Conservation (phyloP, 306 rosid species). For the Sophora flavescens region DNA sequence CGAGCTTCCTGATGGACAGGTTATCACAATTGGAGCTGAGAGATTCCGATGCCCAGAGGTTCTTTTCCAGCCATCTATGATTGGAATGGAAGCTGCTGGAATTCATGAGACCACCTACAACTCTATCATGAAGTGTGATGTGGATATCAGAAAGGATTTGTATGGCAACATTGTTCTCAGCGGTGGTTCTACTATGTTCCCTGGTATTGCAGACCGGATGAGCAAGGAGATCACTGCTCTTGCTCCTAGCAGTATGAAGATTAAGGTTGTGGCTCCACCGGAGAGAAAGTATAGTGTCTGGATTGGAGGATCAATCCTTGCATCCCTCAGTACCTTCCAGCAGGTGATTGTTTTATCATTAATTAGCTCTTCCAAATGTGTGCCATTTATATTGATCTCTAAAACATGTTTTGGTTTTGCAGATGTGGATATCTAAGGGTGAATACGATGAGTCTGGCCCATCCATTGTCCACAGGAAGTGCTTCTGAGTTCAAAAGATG, state of each 20-base stretch:
- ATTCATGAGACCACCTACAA: slow-evolving; percentile 89
- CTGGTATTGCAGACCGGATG: slow-evolving; percentile 91
- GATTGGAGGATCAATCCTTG: slow-evolving; percentile 92
- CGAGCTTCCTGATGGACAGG: slow-evolving; percentile 84
- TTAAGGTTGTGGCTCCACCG: slow-evolving; percentile 88
- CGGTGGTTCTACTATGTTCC: slow-evolving; percentile 91
- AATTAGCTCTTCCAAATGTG: background rate
- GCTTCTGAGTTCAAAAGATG: slow-evolving; percentile 65
- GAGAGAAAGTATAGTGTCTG: slow-evolving; percentile 93
- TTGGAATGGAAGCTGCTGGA: slow-evolving; percentile 92
- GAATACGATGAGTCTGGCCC: slow-evolving; percentile 88
- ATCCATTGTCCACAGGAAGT: slow-evolving; percentile 87
- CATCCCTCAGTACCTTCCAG: slow-evolving; percentile 92
- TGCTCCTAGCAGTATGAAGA: slow-evolving; percentile 93
- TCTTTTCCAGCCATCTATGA: slow-evolving; percentile 87
- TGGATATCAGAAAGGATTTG: slow-evolving; percentile 85
- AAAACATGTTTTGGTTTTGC: slow-evolving; percentile 28
- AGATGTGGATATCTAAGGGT: slow-evolving; percentile 93
- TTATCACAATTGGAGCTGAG: slow-evolving; percentile 88
- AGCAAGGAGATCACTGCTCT: slow-evolving; percentile 90
- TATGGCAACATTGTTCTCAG: slow-evolving; percentile 87
- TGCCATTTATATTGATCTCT: background rate
- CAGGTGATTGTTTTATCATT: slow-evolving; percentile 55
- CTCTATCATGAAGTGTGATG: slow-evolving; percentile 88
- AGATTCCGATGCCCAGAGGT: slow-evolving; percentile 90